Evolutionary conservation across 106 monocot genomes (phyloP), one percentile per base, ranked within the genome.

Genomic region (Acorus calamus): DNA sequence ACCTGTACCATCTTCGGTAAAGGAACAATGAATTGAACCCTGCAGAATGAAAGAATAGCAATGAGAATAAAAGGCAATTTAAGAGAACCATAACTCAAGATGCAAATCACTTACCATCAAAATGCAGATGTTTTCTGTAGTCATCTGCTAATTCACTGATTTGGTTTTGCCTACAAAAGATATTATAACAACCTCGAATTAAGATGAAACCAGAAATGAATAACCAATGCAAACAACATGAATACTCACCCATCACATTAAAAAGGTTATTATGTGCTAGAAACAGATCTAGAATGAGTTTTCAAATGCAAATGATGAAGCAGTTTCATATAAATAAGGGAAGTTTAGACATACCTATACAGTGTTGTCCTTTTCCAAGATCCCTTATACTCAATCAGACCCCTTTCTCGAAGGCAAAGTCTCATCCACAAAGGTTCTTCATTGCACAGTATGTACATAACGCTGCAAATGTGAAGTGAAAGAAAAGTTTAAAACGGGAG

Each of bases 361-460:
- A 98, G 56, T 57, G 74, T 65, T 45, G 96, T 91, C 45, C 62
- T 91, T 77, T 85, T 98, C 96, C 96, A 98, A 53, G 91, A 83
- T 51, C 78, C 81, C 65, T 55, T 85, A 56, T 91, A 98, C 64
- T 83, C 78, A 64, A 98, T 59, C 59, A 52, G 63, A 66, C 96
- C 96, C 1, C 87, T 80, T 53, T 64, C 71, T 72, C 66, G 78
- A 44, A 98, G 80, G 61, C 91, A 91, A 47, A 75, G 76, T 52
- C 56, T 87, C 91, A 98, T 87, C 96, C 96, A 98, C 11, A 98
- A 74, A 12, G 96, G 91, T 64, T 98, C 96, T 68, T 98, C 96
- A 64, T 98, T 98, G 80, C 96, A 91, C 6, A 98, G 53, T 75
- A 87, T 79, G 74, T 85, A 91, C 84, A 98, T 72, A 60, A 98